phyloP scores from a whole-genome alignment of 2,329 filamentous ascomycete genomes.

The Stagonosporopsis chrysanthemi region DNA sequence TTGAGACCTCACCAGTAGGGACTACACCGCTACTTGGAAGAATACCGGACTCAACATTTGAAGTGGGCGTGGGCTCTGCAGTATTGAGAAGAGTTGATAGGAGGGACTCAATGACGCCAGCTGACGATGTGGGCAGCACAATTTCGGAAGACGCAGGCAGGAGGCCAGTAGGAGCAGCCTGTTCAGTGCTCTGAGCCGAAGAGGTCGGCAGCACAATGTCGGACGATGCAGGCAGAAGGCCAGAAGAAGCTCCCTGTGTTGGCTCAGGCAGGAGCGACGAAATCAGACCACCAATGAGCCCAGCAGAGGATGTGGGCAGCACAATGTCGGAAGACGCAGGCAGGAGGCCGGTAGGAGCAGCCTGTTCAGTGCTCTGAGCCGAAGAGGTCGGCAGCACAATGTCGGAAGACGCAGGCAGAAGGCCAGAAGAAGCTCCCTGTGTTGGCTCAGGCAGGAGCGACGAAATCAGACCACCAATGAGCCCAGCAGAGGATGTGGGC shows the following conservation, averaged over 20 bases:
- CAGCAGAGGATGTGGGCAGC: too few relatives aligned
- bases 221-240: too few relatives aligned
- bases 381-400: too few relatives aligned
- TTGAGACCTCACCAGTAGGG: slow-evolving; percentile 26
- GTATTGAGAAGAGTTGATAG: slow-evolving; percentile 25
- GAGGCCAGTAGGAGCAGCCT: slow-evolving; percentile 12
- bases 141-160: slow-evolving; percentile 13
- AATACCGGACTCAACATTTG: slow-evolving; percentile 35
- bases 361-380: too few relatives aligned
- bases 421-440: slow-evolving; percentile 8
- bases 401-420: slow-evolving; percentile 10
- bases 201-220: too few relatives aligned
- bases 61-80: slow-evolving; percentile 21
- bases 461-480: slow-evolving; percentile 23
- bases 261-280: too few relatives aligned
- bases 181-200: too few relatives aligned
- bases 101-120: slow-evolving; percentile 20
- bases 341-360: too few relatives aligned
- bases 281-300: too few relatives aligned
- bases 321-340: too few relatives aligned
- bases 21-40: slow-evolving; percentile 31
- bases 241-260: too few relatives aligned
- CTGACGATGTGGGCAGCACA: slow-evolving; percentile 10
- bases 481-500: slow-evolving; percentile 15
- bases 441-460: slow-evolving; percentile 23